phyloP scores from a whole-genome alignment of 805 yeast species.

The Saccharomyces kudriavzevii region DNA sequence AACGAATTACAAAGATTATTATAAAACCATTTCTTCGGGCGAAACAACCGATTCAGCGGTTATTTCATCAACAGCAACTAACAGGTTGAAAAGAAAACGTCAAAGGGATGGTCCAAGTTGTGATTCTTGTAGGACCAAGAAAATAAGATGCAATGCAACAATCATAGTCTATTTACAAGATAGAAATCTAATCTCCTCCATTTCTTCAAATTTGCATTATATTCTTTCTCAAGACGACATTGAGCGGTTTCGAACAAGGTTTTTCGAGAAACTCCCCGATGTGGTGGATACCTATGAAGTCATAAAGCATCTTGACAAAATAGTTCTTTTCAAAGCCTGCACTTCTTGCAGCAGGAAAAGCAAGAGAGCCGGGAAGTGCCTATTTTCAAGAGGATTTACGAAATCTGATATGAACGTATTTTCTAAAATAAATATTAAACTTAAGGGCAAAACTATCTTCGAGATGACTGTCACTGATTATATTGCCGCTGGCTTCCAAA shows the following conservation, averaged over 20 bases:
- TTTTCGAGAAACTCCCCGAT: constrained; percentile 6
- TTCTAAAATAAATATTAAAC: constrained; percentile 27
- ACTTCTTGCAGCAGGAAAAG: constrained; percentile 39
- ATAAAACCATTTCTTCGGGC: neutral
- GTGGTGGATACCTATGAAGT: constrained; percentile 3
- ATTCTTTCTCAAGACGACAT: constrained; percentile 10
- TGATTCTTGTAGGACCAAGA: constrained; percentile 59
- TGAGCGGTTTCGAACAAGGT: constrained; percentile 6
- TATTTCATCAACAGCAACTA: neutral
- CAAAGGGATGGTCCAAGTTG: constrained; percentile 72
- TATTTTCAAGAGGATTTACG: constrained; percentile 58
- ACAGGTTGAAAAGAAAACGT: constrained; percentile 27
- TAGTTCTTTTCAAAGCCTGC: constrained; percentile 47
- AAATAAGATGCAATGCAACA: constrained; percentile 68
- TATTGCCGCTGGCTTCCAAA: constrained; percentile 3
- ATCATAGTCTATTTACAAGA: constrained; percentile 35
- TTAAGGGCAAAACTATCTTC: constrained; percentile 7
- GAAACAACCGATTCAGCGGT: constrained; percentile 8
- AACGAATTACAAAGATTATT: neutral
- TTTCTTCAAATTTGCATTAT: constrained; percentile 18
- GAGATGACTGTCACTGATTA: constrained; percentile 12
- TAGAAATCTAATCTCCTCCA: constrained; percentile 13
- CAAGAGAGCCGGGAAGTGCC: constrained; percentile 33
- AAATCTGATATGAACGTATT: constrained; percentile 46
- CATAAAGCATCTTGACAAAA: constrained; percentile 26